A percentile compares a stretch with the other conserved stretches of the same genome.
Evolutionary conservation across 306 rosid genomes (phyloP).

Genomic region (Dalbergia oliveri): DNA sequence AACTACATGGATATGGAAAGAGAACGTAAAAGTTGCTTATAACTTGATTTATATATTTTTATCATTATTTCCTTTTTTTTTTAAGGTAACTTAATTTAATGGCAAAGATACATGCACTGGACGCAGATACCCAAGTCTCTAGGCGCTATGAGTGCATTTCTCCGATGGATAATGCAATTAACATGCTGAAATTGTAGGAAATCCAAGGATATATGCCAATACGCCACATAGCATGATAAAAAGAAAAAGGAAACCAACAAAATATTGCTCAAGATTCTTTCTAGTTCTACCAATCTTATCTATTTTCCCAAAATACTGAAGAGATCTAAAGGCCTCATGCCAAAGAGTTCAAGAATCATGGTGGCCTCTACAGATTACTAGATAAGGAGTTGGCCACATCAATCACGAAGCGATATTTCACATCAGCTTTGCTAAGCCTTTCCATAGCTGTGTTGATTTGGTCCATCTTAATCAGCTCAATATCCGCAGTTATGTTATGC

Average conservation of each 20-base stretch:
- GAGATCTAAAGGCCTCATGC: not conserved
- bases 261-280: not conserved
- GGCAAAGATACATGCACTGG: too few species aligned
- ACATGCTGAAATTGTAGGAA: too few species aligned
- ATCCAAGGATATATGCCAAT: not conserved
- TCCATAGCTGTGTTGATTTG: constrained; percentile 80
- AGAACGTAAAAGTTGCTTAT: too few species aligned
- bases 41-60: too few species aligned
- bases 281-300: too few species aligned
- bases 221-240: not conserved
- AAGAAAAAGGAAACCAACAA: not conserved
- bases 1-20: too few species aligned
- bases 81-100: too few species aligned
- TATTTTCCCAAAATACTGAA: not conserved
- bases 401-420: constrained; percentile 86
- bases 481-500: constrained; percentile 75
- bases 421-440: constrained; percentile 86
- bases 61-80: too few species aligned
- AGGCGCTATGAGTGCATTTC: too few species aligned
- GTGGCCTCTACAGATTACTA: constrained; percentile 27
- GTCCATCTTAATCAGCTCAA: constrained; percentile 76
- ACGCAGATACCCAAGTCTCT: too few species aligned
- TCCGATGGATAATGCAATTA: too few species aligned
- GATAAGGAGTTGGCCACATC: constrained; percentile 76
- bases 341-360: not conserved